These are phyloP conservation scores for Sedum album DNA, from an alignment of 164 flowering plant species.

Conservation along the genomic window DNA sequence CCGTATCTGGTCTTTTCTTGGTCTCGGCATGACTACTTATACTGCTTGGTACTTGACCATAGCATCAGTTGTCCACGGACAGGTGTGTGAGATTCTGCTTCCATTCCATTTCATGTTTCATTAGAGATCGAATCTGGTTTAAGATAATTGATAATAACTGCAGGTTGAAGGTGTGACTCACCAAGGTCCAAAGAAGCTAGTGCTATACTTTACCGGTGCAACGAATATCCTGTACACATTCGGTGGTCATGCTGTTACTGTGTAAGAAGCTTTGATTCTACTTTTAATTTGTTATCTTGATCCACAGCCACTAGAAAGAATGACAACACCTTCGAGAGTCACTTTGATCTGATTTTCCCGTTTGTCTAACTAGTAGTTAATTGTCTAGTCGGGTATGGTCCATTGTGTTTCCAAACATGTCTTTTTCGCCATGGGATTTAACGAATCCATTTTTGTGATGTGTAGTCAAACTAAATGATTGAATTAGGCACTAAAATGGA, in stretches of 20 bases:
- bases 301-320: neutral
- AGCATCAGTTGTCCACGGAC: conserved; percentile 72
- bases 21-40: conserved; percentile 95
- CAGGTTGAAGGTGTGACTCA: conserved; percentile 63
- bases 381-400: neutral
- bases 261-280: conserved; percentile 33
- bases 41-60: conserved; percentile 91
- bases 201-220: conserved; percentile 90
- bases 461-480: conserved; percentile 1
- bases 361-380: neutral
- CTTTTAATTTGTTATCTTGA: neutral
- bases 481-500: conserved; percentile 2
- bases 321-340: neutral
- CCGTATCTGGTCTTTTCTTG: conserved; percentile 90
- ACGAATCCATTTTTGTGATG: neutral
- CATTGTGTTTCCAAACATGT: neutral
- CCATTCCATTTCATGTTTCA: neutral
- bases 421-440: neutral
- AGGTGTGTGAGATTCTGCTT: conserved; percentile 29
- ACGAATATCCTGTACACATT: conserved; percentile 90
- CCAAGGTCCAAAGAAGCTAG: conserved; percentile 61
- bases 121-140: neutral
- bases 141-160: neutral
- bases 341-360: neutral
- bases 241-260: conserved; percentile 98